Conservation (phyloP, 2,329 filamentous ascomycete species). For the Biscogniauxia mediterranea region DNA sequence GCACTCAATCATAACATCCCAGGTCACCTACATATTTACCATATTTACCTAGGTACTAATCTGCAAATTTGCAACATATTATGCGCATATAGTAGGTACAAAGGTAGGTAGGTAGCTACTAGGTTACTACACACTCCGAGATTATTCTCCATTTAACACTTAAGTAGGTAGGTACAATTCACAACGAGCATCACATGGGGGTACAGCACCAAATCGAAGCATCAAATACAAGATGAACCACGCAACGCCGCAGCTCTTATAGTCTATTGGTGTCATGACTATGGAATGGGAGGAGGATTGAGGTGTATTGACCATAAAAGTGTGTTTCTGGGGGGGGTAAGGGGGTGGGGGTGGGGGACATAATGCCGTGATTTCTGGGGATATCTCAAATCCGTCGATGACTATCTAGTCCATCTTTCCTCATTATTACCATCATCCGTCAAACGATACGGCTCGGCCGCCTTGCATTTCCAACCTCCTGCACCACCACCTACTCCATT, state of each 20-base stretch:
- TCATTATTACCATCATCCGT: constrained; percentile 24
- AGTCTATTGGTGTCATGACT: constrained; percentile 1
- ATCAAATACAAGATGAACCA: not conserved
- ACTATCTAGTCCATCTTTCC: constrained; percentile 20
- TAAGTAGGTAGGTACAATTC: not conserved
- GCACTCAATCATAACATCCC: too few relatives aligned
- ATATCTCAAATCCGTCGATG: constrained; percentile 22
- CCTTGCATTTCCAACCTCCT: not conserved
- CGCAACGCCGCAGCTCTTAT: constrained; percentile 3
- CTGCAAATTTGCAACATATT: too few relatives aligned
- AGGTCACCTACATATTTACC: too few relatives aligned
- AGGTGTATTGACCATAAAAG: constrained; percentile 29
- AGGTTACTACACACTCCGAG: constrained; percentile 1
- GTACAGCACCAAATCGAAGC: not conserved
- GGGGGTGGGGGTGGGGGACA: constrained; percentile 20
- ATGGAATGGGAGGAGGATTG: constrained; percentile 11
- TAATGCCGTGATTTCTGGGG: constrained; percentile 27
- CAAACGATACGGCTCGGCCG: constrained; percentile 6
- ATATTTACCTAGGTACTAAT: too few relatives aligned
- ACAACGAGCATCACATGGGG: not conserved
- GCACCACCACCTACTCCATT: constrained; percentile 4
- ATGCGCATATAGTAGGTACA: not conserved
- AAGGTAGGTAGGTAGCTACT: not conserved
- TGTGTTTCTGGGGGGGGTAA: constrained; percentile 13
- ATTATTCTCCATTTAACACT: constrained; percentile 1